Conservation (phyloP, 306 rosid genomes). For the Cicer cuneatum region DNA sequence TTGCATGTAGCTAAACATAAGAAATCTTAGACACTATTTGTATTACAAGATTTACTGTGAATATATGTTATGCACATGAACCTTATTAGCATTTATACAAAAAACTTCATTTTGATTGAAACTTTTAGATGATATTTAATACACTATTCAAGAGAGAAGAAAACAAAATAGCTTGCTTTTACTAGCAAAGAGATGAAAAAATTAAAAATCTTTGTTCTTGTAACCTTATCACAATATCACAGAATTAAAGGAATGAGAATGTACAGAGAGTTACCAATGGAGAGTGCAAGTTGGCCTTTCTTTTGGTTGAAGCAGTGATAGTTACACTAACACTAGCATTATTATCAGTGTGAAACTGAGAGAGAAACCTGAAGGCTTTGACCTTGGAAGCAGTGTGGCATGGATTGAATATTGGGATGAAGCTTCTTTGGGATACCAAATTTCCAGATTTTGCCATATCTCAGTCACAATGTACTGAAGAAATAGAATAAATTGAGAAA, state of each 20-base stretch:
- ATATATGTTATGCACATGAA: slow-evolving; percentile 1
- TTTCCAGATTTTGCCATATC: slow-evolving; percentile 54
- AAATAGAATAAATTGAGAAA: slow-evolving; percentile 5
- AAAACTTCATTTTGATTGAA: background rate
- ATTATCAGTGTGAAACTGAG: slow-evolving; percentile 40
- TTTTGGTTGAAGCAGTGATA: slow-evolving; percentile 40
- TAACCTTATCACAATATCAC: background rate
- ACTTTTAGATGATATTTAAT: background rate
- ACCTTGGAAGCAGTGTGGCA: background rate
- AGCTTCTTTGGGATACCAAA: slow-evolving; percentile 31
- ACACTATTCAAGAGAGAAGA: slow-evolving; percentile 5
- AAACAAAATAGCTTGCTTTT: background rate
- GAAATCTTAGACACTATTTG: background rate
- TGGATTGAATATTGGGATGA: slow-evolving; percentile 43
- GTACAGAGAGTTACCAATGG: slow-evolving; percentile 45
- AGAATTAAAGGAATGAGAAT: background rate
- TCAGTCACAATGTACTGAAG: slow-evolving; percentile 1
- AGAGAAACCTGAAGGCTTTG: slow-evolving; percentile 34
- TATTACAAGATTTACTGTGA: slow-evolving; percentile 6
- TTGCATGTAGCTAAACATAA: background rate
- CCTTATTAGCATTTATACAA: background rate
- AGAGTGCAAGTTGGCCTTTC: slow-evolving; percentile 44
- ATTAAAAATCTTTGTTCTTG: background rate
- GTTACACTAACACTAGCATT: slow-evolving; percentile 2
- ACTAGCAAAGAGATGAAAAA: background rate